Conservation (phyloP, 2,329 filamentous ascomycete species). For the Graphilbum ipis-grandicollis region DNA sequence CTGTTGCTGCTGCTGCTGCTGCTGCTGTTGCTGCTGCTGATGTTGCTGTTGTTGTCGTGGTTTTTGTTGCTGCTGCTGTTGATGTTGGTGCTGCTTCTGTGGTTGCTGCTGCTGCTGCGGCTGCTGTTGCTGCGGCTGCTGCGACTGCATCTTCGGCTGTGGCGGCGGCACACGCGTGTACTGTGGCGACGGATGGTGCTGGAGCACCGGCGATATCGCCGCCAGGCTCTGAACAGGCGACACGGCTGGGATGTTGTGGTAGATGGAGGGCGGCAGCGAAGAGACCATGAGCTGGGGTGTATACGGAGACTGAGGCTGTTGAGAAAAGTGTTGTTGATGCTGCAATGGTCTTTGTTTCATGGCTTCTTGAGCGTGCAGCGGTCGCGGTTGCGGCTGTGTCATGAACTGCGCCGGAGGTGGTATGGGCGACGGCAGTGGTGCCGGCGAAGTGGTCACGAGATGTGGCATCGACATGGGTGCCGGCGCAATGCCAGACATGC, state of each 20-base stretch:
- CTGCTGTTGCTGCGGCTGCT: neutral
- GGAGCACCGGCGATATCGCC: neutral
- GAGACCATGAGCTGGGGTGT: conserved; percentile 3
- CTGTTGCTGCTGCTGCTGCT: neutral
- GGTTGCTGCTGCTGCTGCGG: neutral
- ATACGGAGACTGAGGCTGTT: neutral
- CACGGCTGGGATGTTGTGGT: neutral
- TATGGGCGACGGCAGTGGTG: neutral
- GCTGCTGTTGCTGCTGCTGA: neutral
- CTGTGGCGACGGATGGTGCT: too few relatives aligned
- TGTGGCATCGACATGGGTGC: conserved; percentile 3
- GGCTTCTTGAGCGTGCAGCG: neutral
- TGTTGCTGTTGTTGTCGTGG: neutral
- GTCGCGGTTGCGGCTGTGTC: neutral
- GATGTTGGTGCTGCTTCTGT: neutral
- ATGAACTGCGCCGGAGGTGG: conserved; percentile 6
- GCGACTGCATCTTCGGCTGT: neutral
- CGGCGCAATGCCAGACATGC: too few relatives aligned
- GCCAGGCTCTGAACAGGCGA: neutral
- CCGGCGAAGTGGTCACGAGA: neutral
- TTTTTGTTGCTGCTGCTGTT: neutral
- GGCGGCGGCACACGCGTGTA: neutral
- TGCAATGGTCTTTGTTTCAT: neutral
- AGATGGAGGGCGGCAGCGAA: conserved; percentile 3
- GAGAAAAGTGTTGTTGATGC: neutral